Percentiles rank a stretch among this genome's conserved stretches.
Evolutionary conservation across 495 filamentous ascomycete genomes (phyloP).

Genomic region (Haplographium delicatum): DNA sequence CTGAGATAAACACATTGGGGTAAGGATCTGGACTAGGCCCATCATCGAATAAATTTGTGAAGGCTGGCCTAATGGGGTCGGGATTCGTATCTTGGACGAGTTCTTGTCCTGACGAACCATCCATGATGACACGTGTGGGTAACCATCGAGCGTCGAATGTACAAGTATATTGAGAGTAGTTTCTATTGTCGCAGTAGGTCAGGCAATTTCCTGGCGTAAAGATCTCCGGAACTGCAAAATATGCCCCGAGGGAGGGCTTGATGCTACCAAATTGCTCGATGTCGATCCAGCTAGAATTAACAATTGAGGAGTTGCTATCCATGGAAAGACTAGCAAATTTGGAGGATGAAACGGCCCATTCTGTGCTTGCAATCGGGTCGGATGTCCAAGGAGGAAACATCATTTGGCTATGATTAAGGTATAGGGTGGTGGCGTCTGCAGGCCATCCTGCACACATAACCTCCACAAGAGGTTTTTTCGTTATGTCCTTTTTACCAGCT

Average conservation of each 20-base stretch:
- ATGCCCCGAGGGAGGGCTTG: not conserved
- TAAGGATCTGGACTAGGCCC: not conserved
- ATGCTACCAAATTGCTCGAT: not conserved
- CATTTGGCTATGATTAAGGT: not conserved
- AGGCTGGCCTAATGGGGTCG: not conserved
- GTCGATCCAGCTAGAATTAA: not conserved
- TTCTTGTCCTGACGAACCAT: not conserved
- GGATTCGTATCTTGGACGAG: not conserved
- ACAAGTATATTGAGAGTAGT: not conserved
- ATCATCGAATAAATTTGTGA: not conserved
- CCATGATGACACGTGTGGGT: not conserved
- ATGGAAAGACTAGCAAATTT: not conserved
- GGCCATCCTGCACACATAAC: not conserved
- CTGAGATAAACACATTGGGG: not conserved
- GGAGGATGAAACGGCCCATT: not conserved
- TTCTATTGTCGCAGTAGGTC: not conserved
- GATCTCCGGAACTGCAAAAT: not conserved
- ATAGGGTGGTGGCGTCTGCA: not conserved
- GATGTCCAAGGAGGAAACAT: not conserved
- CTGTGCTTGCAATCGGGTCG: not conserved
- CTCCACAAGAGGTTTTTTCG: not conserved
- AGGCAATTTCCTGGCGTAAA: no score
- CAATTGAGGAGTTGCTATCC: not conserved
- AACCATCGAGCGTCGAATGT: constrained; percentile 1
- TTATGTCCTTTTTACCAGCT: not conserved